Conservation (phyloP, 495 filamentous ascomycete genomes). For the Pseudoneurospora amorphoporcata region DNA sequence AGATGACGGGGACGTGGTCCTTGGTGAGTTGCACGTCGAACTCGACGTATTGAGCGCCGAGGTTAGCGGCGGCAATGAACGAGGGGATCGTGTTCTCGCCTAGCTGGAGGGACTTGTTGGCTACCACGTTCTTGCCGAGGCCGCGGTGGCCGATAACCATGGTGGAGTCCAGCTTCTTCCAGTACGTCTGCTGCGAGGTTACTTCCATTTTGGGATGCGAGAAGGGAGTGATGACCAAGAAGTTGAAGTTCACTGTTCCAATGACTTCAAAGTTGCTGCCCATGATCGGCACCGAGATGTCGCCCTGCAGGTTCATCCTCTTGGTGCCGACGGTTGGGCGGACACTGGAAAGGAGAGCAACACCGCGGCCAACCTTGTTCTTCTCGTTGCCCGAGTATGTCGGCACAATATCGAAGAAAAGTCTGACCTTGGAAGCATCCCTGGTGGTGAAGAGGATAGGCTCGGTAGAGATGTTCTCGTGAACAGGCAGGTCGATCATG, state of each 20-base stretch:
- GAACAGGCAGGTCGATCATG: slow-evolving; percentile 83
- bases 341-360: slow-evolving; percentile 78
- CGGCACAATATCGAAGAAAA: slow-evolving; percentile 93
- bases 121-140: slow-evolving; percentile 79
- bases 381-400: slow-evolving; percentile 90
- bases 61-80: slow-evolving; percentile 89
- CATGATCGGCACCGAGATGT: slow-evolving; percentile 84
- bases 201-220: slow-evolving; percentile 87
- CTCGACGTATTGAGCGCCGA: slow-evolving; percentile 87
- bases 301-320: slow-evolving; percentile 83
- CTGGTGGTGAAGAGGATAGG: slow-evolving; percentile 77
- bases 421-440: slow-evolving; percentile 70
- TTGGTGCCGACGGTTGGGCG: slow-evolving; percentile 66
- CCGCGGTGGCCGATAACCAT: slow-evolving; percentile 95
- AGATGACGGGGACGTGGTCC: slow-evolving; percentile 96
- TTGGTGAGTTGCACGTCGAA: slow-evolving; percentile 97
- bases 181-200: slow-evolving; percentile 84
- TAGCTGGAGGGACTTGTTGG: slow-evolving; percentile 76
- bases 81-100: slow-evolving; percentile 94
- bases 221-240: slow-evolving; percentile 90
- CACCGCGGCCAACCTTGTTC: slow-evolving; percentile 79
- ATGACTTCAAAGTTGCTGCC: slow-evolving; percentile 78
- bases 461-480: slow-evolving; percentile 87
- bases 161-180: slow-evolving; percentile 59
- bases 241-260: slow-evolving; percentile 91